These are phyloP conservation scores for Fonsecaea multimorphosa DNA, from an alignment of 2,329 filamentous ascomycete species.

Conservation along the genomic window DNA sequence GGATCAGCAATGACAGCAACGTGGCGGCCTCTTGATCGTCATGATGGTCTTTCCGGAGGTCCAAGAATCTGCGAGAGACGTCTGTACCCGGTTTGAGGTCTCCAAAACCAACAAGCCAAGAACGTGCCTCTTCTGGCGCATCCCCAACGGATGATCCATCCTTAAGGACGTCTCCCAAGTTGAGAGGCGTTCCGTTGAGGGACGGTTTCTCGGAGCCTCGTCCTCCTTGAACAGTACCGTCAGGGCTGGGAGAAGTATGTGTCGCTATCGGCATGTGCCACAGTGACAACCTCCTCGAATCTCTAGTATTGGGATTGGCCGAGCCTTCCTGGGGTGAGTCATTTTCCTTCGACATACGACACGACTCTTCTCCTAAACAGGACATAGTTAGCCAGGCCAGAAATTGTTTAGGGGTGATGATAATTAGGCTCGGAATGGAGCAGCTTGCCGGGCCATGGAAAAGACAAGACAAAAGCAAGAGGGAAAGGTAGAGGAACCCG, in stretches of 20 bases:
- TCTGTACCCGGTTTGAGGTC: conserved; percentile 35
- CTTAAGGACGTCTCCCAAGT: conserved; percentile 24
- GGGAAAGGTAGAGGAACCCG: background rate
- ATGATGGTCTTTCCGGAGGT: conserved; percentile 23
- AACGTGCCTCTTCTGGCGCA: conserved; percentile 32
- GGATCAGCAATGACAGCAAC: conserved; percentile 31
- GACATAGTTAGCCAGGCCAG: conserved; percentile 18
- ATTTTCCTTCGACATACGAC: conserved; percentile 38
- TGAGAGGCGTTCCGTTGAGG: conserved; percentile 7
- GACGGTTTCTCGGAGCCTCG: conserved; percentile 21
- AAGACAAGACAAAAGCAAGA: background rate
- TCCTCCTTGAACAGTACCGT: conserved; percentile 15
- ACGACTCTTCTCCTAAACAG: conserved; percentile 18
- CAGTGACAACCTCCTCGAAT: conserved; percentile 25
- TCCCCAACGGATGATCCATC: conserved; percentile 21
- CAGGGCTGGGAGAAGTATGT: conserved; percentile 24
- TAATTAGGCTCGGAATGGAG: background rate
- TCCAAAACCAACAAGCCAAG: conserved; percentile 34
- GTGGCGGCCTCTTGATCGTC: conserved; percentile 21
- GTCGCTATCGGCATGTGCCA: conserved; percentile 23
- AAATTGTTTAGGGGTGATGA: background rate
- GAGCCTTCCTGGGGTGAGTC: conserved; percentile 29
- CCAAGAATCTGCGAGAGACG: conserved; percentile 32
- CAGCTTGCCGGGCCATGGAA: background rate
- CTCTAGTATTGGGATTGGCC: conserved; percentile 21